Evolutionary conservation across 129 eudicot species (phyloP), one percentile per base, ranked within the genome.

Genomic region (Solidago caesia): DNA sequence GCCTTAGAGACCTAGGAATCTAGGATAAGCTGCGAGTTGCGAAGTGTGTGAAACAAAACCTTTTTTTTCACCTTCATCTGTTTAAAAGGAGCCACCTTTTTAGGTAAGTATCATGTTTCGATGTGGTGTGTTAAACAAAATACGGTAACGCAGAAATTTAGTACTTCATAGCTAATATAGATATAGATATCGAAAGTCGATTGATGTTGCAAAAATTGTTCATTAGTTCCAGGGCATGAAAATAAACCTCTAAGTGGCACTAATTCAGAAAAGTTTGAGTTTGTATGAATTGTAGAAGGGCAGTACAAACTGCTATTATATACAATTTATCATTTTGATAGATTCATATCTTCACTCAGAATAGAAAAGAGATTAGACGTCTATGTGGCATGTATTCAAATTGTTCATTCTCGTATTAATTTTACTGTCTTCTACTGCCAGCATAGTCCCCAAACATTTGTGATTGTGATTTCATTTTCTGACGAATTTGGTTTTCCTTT

Each of bases 401-500:
- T 21, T 66, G 71, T 44, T 16, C 25, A 25, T 66, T 8, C 4
- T 9, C 33, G 8, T 44, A 44, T 66, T 21, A 4, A 49, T 60
- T 15, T 69, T 58, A 16, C 70, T 33, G 27, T 45, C 52, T 63
- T 75, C 52, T 64, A 49, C 46, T 49, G 9, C 29, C 51, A 46
- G 26, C 44, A 13, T 71, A 44, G 14, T 67, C 11, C 39, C 45
- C 27, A 44, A 14, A 60, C 57, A 84, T 21, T 72, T 72, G n/a
- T 52, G 14, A 56, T 52, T 67, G 44, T 67, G 27, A 29, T 26
- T 25, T 33, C 8, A 44, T 71, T n/a, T 21, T 79, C 64, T 65
- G 74, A 79, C 65, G 12, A 71, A 15, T 79, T 53, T 49, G 12
- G 46, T 44, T 70, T 75, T 55, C 26, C 63, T 62, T 21, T 66